Base-by-base conservation (phyloP, 2,329 filamentous ascomycete species). In the Xylariaceae sp. region DNA sequence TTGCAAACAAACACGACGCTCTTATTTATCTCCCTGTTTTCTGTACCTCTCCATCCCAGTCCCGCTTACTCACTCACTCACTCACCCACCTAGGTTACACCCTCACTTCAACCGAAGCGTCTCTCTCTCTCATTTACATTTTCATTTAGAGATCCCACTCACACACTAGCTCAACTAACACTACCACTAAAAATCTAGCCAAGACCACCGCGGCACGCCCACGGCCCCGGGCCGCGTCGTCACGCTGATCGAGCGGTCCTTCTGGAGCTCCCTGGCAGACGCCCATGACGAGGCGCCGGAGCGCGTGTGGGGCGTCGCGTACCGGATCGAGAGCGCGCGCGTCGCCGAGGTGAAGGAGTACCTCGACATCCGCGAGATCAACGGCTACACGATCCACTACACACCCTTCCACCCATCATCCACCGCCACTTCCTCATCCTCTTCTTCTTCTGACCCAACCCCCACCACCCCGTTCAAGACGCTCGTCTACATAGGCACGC, bases 311-410 rank as follows among this genome's bases (percentile, higher is more conserved):
- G 92, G 92, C 41, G 85, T 87, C 12, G 92, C 90, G 48, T 94
- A 96, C 67, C 85, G 90, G 57, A 90, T 95, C 63, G 71, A 74
- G 18, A 64, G 81, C 5, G 70, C 76, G 2, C 75, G 81, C 50
- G 88, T 94, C 15, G 73, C 79, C 44, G 83, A 90, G 65, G 90
- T 96, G 3, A 83, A 86, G 51, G 75, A 81, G 42, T 96, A 96
- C 61, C 85, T 98, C 33, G 89, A 97, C 63, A 90, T 96, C 50
- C 83, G 92, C 31, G 92, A 98, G 65, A 95, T 97, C 59, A 95
- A 97, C 66, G 92, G 92, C 17, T 98, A 98, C 65, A 86, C 82
- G 38, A 94, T 95, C 50, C 89, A 96, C 64, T 87, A 88, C 62
- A 87, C 88, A 18, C 79, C 84, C 0, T 96, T 97, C 61, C 71